Evolutionary conservation across 2,329 filamentous ascomycete species (phyloP), one percentile per base, ranked within the genome.

Genomic region (Talaromyces sp.): DNA sequence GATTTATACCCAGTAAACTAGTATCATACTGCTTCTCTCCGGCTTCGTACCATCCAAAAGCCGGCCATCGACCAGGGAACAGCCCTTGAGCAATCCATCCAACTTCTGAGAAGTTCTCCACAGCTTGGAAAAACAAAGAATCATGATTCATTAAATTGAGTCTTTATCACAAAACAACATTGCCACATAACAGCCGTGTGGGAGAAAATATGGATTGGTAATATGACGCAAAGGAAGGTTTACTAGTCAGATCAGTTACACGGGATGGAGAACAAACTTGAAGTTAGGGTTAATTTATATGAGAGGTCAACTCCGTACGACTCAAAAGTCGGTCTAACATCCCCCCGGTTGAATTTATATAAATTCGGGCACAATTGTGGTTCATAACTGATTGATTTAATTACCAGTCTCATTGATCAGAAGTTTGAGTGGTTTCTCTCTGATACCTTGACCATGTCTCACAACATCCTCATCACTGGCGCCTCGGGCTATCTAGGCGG

Each of bases 401-500:
- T 6, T 37, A 54, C 37, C 27, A 19, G 25, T 5, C 6, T 33
- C 17, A 13, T 13, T 17, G 11, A 37, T 54, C 27, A 22, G 15
- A 2, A 49, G 1, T 49, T 49, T 49, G 17, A 19, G 15, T 54
- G 15, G 17, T n/a, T 33, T 31, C 31, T 35, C 3, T 19, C 31
- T n/a, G n/a, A 27, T 50, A 50, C 27, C 19, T 31, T 25, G 19
- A 60, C 1, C 11, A 69, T 69, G 67, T 50, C 60, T 9, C 73
- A 73, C 65, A 80, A 81, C 52, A 77, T 84, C 60, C 78, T 85
- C 35, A 75, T 85, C 54, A 85, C 84, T 0, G 84, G 83, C 9
- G 82, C 69, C 33, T 84, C 83, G 0, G 84, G 84, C 27, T 86
- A 86, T 64, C 80, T 86, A 0, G 84, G 84, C 25, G 84, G 84